Evolutionary conservation across 2,329 filamentous ascomycete species (phyloP).

Genomic region (Corniculantispora saksenae): DNA sequence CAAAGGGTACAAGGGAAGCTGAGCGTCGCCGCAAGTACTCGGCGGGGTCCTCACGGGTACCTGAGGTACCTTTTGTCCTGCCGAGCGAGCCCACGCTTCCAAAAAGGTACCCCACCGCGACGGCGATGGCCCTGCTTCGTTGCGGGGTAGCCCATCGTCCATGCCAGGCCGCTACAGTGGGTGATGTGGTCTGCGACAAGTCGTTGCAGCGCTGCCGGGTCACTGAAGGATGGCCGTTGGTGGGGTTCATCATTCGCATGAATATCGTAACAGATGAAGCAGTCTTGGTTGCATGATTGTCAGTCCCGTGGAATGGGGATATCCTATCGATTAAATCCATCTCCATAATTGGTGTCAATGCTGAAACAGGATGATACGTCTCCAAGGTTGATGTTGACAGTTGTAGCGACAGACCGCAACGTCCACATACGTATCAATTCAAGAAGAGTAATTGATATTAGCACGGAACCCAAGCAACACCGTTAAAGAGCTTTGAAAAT

Average conservation of each 20-base stretch:
- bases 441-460: too few species aligned
- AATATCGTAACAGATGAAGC: not conserved
- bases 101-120: conserved; percentile 7
- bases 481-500: not conserved
- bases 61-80: conserved; percentile 1
- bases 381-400: not conserved
- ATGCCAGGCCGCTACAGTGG: too few species aligned
- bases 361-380: not conserved
- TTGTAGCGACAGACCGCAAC: too few species aligned
- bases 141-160: too few species aligned
- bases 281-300: not conserved
- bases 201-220: not conserved
- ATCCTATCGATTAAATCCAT: not conserved
- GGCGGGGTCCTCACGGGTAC: not conserved
- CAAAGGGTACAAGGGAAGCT: not conserved
- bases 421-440: too few species aligned
- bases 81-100: not conserved
- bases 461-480: too few species aligned
- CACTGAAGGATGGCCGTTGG: not conserved
- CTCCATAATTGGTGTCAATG: not conserved
- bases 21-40: not conserved
- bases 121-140: too few species aligned
- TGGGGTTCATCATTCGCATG: not conserved
- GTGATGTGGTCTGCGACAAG: not conserved
- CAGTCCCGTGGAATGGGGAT: not conserved